Evolutionary conservation across 2,329 filamentous ascomycete species (phyloP).

Genomic region (Colletotrichum noveboracense): DNA sequence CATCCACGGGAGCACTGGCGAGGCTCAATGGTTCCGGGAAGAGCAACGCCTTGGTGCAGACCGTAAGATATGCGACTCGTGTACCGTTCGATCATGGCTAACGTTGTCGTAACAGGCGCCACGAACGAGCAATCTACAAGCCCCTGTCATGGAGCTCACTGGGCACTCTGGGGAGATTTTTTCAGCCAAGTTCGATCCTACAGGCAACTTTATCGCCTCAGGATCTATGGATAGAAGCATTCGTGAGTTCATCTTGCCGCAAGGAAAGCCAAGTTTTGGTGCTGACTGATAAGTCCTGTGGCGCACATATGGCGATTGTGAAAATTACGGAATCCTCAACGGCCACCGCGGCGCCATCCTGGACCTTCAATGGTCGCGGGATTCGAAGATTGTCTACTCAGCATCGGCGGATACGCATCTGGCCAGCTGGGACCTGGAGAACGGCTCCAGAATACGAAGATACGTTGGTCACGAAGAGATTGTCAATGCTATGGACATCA

Average conservation of each 20-base stretch:
- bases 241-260: slow-evolving; percentile 49
- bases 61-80: slow-evolving; percentile 41
- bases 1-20: slow-evolving; percentile 51
- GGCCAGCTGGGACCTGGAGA: slow-evolving; percentile 93
- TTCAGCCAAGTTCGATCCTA: slow-evolving; percentile 86
- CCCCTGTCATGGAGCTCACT: slow-evolving; percentile 92
- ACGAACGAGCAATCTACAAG: slow-evolving; percentile 82
- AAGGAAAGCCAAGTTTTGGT: slow-evolving; percentile 34
- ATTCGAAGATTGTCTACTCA: slow-evolving; percentile 88
- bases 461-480: slow-evolving; percentile 95
- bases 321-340: slow-evolving; percentile 88
- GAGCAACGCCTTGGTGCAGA: slow-evolving; percentile 52
- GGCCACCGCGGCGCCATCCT: slow-evolving; percentile 92
- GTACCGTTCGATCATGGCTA: background rate
- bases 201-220: slow-evolving; percentile 88
- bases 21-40: slow-evolving; percentile 55
- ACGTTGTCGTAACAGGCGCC: slow-evolving; percentile 60
- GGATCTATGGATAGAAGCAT: slow-evolving; percentile 95
- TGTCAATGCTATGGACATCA: slow-evolving; percentile 91
- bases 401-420: slow-evolving; percentile 93
- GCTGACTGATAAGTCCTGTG: slow-evolving; percentile 73
- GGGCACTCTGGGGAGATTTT: slow-evolving; percentile 89
- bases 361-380: slow-evolving; percentile 95
- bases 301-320: slow-evolving; percentile 90
- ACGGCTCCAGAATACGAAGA: slow-evolving; percentile 87